Conservation (phyloP, 2,329 filamentous ascomycete genomes). For the Aspergillus floridensis region DNA sequence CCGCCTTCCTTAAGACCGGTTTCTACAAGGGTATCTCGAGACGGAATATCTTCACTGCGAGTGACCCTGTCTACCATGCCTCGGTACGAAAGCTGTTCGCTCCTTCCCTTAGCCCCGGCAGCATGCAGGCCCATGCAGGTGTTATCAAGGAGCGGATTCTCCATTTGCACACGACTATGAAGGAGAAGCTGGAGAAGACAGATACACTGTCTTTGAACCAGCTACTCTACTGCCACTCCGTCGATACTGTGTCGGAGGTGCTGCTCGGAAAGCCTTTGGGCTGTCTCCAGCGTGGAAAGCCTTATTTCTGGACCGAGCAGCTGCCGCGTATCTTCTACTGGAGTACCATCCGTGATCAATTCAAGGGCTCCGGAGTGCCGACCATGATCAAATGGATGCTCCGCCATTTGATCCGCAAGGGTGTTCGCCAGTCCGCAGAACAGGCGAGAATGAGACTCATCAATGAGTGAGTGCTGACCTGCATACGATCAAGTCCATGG, state of each 20-base stretch:
- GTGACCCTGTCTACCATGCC: constrained; percentile 23
- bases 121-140: constrained; percentile 20
- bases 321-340: constrained; percentile 28
- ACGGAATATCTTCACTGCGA: constrained; percentile 25
- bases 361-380: constrained; percentile 25
- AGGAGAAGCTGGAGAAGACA: constrained; percentile 7
- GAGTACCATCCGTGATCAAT: constrained; percentile 26
- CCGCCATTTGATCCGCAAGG: constrained; percentile 25
- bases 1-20: constrained; percentile 22
- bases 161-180: constrained; percentile 19
- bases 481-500: neutral
- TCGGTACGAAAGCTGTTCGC: constrained; percentile 25
- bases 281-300: constrained; percentile 23
- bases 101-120: constrained; percentile 23
- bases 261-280: constrained; percentile 25
- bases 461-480: constrained; percentile 17
- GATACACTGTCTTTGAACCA: constrained; percentile 20
- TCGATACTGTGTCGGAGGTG: constrained; percentile 27
- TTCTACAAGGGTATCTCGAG: constrained; percentile 27
- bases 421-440: constrained; percentile 20
- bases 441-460: constrained; percentile 26
- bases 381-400: constrained; percentile 28
- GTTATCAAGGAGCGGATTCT: constrained; percentile 23
- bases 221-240: constrained; percentile 25
- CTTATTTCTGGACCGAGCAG: constrained; percentile 28